A percentile compares a stretch with the other conserved stretches of the same genome.
These are phyloP conservation scores for Aspergillus biplanus DNA, from an alignment of 495 filamentous ascomycete genomes.

Conservation along the genomic window DNA sequence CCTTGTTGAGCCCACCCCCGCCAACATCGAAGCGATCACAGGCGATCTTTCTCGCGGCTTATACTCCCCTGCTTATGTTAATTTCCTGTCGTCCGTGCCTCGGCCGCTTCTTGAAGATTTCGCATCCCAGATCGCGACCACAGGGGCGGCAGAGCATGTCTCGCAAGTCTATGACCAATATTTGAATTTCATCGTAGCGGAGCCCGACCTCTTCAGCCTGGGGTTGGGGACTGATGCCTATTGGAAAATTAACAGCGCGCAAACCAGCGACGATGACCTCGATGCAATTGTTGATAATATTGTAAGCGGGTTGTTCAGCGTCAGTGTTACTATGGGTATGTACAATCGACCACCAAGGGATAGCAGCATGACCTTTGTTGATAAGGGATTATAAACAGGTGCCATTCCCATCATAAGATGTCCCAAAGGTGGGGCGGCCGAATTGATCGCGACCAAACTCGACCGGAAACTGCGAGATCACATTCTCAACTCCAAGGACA, in stretches of 20 bases:
- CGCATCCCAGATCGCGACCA: slow-evolving; percentile 80
- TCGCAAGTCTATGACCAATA: slow-evolving; percentile 97
- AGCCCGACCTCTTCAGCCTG: slow-evolving; percentile 94
- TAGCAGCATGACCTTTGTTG: not conserved
- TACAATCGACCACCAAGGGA: not conserved
- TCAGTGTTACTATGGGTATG: slow-evolving; percentile 94
- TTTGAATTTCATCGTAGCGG: slow-evolving; percentile 94
- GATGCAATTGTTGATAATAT: slow-evolving; percentile 86
- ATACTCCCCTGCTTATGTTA: slow-evolving; percentile 94
- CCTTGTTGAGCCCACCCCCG: slow-evolving; percentile 82
- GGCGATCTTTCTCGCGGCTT: slow-evolving; percentile 82
- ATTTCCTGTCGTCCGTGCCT: slow-evolving; percentile 94
- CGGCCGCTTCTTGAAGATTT: slow-evolving; percentile 95
- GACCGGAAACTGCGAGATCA: slow-evolving; percentile 96
- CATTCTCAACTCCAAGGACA: slow-evolving; percentile 95
- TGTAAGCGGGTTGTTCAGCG: slow-evolving; percentile 93
- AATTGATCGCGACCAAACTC: slow-evolving; percentile 90
- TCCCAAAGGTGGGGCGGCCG: slow-evolving; percentile 88
- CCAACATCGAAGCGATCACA: slow-evolving; percentile 83
- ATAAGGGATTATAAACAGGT: slow-evolving; percentile 45
- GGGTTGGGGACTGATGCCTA: slow-evolving; percentile 89
- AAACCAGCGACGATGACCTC: slow-evolving; percentile 87
- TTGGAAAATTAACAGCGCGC: slow-evolving; percentile 90
- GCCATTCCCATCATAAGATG: slow-evolving; percentile 93
- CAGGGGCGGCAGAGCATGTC: slow-evolving; percentile 83